Evolutionary conservation across 2,329 filamentous ascomycete species (phyloP), one percentile per base, ranked within the genome.

Genomic region (Dactylellina parvicollis): DNA sequence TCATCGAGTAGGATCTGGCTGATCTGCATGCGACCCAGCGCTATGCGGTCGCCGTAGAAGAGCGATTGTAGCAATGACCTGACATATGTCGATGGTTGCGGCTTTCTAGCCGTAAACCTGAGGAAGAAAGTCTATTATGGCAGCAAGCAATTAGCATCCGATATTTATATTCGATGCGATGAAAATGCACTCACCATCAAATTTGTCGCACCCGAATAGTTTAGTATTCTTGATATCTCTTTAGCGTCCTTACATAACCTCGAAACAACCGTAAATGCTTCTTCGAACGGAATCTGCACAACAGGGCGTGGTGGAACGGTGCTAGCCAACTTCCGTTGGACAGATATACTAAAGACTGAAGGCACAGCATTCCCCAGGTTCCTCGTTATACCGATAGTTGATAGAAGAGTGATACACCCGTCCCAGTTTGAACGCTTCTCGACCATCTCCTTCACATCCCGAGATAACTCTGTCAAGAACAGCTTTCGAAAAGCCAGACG

Each of bases 231-330:
- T 56, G 88, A 85, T 18, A 89, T 84, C 76, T 93, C 89, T 24
- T 86, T 82, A 1, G 89, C 89, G 80, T 96, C 92, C 64, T 86
- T 83, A 74, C 90, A 90, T 26, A 97, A 82, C 46, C 88, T 86
- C 65, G 85, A 85, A 75, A 97, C 84, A 76, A 91, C 89, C 18
- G 82, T 82, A 75, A 90, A 86, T 0, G 92, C 90, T 77, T 92
- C 88, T 12, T 89, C 86, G 76, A 91, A 90, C 24, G 86, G 87
- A 1, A 93, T 83, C 59, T 92, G 85, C 9, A 97, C 91, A 77
- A 97, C 94, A 0, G 94, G 93, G 7, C 94, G 87, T 5, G 95
- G 95, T 2, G 95, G 95, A 77, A 97, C 93, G 0, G 92, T 97
- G 76, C 92, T 97, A 0, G 95, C 93, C 30, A 99, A 84, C 75